Evolutionary conservation across 495 filamentous ascomycete species (phyloP).

Genomic region (Hyaloscypha bicolor): DNA sequence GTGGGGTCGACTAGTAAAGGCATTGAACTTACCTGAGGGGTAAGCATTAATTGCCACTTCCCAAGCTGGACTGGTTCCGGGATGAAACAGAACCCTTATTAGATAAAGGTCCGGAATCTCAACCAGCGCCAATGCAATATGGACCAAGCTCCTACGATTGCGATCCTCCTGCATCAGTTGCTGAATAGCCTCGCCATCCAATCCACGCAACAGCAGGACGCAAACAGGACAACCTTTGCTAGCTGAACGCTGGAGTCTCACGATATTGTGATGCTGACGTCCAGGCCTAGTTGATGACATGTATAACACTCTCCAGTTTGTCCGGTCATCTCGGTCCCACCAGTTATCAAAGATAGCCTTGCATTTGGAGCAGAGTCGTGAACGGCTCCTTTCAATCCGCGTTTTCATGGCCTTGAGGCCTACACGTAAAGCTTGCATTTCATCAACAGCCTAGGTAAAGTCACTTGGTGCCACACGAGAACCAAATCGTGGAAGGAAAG

Average conservation of each 20-base stretch:
- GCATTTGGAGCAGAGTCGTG: conserved; percentile 4
- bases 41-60: neutral
- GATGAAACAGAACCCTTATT: neutral
- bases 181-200: neutral
- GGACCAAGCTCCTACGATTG: neutral
- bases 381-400: too few species aligned
- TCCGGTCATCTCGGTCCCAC: neutral
- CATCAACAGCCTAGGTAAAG: too few species aligned
- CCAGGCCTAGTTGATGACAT: neutral
- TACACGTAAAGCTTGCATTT: too few species aligned
- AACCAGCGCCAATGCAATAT: neutral
- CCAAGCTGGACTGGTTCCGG: neutral
- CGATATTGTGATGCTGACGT: neutral
- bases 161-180: neutral
- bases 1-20: neutral
- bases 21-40: neutral
- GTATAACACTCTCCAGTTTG: too few species aligned
- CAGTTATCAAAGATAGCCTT: conserved; percentile 7
- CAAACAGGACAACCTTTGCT: neutral
- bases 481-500: too few species aligned
- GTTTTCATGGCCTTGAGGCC: too few species aligned
- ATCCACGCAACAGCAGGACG: neutral
- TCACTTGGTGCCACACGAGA: too few species aligned
- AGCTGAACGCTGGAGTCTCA: neutral
- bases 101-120: neutral